Conservation (phyloP, 1,284 basidiomycete genomes). For the Tilletia indica region DNA sequence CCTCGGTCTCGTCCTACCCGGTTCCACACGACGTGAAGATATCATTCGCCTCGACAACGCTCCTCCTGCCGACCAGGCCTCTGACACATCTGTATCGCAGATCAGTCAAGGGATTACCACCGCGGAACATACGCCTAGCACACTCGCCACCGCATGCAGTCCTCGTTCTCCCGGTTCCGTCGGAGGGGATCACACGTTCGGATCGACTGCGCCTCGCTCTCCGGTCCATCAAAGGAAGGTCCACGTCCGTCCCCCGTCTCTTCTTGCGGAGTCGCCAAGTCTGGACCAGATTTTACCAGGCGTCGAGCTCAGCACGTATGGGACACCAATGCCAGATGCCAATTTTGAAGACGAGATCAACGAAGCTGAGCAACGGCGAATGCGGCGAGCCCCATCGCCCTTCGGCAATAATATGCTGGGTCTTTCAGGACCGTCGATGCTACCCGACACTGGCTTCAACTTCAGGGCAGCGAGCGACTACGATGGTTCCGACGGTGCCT, state of each 20-base stretch:
- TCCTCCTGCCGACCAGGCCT: not conserved
- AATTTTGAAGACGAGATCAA: not conserved
- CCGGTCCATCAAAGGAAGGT: not conserved
- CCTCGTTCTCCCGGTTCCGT: not conserved
- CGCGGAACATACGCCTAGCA: not conserved
- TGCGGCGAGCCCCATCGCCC: not conserved
- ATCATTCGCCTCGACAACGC: not conserved
- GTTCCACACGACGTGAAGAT: not conserved
- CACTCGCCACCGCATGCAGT: not conserved
- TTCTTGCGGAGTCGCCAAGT: not conserved
- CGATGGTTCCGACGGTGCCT: not conserved
- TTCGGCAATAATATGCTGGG: slow-evolving; percentile 3
- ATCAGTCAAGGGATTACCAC: not conserved
- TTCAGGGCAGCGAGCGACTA: not conserved
- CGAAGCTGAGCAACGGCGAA: not conserved
- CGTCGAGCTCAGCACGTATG: slow-evolving; percentile 1
- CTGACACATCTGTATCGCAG: not conserved
- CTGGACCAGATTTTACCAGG: not conserved
- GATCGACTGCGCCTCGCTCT: slow-evolving; percentile 10
- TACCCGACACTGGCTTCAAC: no score
- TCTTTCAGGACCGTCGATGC: not conserved
- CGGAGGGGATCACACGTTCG: not conserved
- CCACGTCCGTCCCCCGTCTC: not conserved
- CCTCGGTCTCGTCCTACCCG: slow-evolving; percentile 3
- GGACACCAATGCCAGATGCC: slow-evolving; percentile 1